Base-by-base conservation (phyloP, 2,329 filamentous ascomycete species). In the Paecilomyces variotii region DNA sequence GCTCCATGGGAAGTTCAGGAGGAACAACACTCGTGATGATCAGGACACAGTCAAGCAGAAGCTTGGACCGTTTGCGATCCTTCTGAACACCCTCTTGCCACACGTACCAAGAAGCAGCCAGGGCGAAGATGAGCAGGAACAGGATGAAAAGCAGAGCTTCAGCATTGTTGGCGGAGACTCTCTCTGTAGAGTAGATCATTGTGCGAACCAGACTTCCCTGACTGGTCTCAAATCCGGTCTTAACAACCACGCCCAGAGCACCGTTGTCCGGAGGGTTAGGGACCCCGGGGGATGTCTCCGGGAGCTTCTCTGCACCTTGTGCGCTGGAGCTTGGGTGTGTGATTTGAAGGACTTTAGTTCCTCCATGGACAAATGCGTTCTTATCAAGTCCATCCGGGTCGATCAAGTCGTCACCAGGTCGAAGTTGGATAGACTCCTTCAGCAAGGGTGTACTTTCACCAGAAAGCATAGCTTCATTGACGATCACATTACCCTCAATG, bases 151-250 rank as follows among this genome's bases (percentile, higher is more conserved):
- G 82, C n/a, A 99, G 79, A 1, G 94, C 94, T 76, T 99, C 94
- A 52, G 87, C 87, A 70, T 99, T 97, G 78, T 97, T 97, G 67
- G 94, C 94, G n/a, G 93, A 97, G 26, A 99, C 93, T 64, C 93
- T 91, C 76, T 99, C 94, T 1, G 94, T 99, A 1, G 95, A 97
- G 79, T 96, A 99, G 70, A 99, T 99, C 94, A 99, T 99, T 65
- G 94, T 99, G 62, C 94, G 89, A 61, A 99, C 94, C 60, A 99
- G 84, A 75, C 91, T 97, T 63, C 94, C 94, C 77, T 99, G 95
- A 58, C 93, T 97, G 10, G 94, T 99, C 78, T 99, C 95, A 69
- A 99, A 99, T 11, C 94, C 94, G 57, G 94, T 99, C 83, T 97
- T 97, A 70, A 92, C 88, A 53, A 99, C 91, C 62, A 99, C 84